Conservation (phyloP, 2,329 filamentous ascomycete species). For the Verruconis gallopava region DNA sequence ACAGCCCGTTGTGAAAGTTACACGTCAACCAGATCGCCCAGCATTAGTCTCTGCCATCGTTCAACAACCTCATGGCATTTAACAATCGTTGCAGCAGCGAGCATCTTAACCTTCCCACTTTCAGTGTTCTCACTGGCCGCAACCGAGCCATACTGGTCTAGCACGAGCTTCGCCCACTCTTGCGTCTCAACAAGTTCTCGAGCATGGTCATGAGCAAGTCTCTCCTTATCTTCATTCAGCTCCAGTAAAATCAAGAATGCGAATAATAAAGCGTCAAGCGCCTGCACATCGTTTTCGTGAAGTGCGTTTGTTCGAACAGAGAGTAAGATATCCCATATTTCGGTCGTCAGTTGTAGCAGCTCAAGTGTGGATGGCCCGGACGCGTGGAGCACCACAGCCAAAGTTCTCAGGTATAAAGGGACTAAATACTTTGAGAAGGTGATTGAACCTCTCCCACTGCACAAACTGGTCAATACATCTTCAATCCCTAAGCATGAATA, state of each 20-base stretch:
- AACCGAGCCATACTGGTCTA: constrained; percentile 36
- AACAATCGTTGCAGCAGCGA: constrained; percentile 66
- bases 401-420: constrained; percentile 69
- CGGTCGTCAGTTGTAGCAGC: constrained; percentile 67
- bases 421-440: constrained; percentile 65
- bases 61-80: constrained; percentile 71
- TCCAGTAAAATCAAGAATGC: constrained; percentile 70
- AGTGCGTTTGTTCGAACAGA: constrained; percentile 42
- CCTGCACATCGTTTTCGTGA: constrained; percentile 44
- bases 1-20: no score
- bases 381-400: constrained; percentile 71
- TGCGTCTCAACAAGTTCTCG: constrained; percentile 72
- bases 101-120: constrained; percentile 53
- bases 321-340: constrained; percentile 75
- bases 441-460: constrained; percentile 39
- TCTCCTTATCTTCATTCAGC: constrained; percentile 60
- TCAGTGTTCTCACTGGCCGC: constrained; percentile 7
- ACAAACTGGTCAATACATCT: not conserved
- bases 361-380: constrained; percentile 66
- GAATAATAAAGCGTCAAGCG: constrained; percentile 66
- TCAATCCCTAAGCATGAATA: constrained; percentile 12
- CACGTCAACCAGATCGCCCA: constrained; percentile 51
- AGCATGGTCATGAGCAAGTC: constrained; percentile 60
- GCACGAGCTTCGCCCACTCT: constrained; percentile 71
- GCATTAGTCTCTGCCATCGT: constrained; percentile 61